Evolutionary conservation across 257 asterid genomes (phyloP), one percentile per base, ranked within the genome.

Genomic region (Pogostemon cablin): DNA sequence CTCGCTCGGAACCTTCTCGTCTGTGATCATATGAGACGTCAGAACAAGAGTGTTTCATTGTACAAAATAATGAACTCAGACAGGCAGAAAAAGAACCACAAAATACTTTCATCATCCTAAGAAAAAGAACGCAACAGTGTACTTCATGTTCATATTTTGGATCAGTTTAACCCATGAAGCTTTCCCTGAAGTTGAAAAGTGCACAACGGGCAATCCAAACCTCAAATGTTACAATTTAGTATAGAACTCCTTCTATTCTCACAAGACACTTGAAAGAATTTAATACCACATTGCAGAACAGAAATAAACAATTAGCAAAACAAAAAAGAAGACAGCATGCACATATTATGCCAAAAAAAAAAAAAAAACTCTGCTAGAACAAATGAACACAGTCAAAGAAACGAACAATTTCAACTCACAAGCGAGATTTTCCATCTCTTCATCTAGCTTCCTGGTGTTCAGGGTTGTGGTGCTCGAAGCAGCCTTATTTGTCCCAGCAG

Each of bases 391-490:
- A 62, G 53, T 4, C 39, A 38, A 73, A 41, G 67, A 65, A 37
- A 47, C 37, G 53, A 34, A 64, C 34, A 9, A 67, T 67, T 74
- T 75, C 57, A 53, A 89, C 97, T 88, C 61, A 93, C 98, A 97
- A 40, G 98, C 50, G 61, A 93, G 82, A 75, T 87, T 91, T 71
- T 93, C 98, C 0, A 97, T 87, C 54, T 93, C 98, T 63, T 93
- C 98, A 64, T 91, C 98, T 37, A 93, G 93, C 82, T 91, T 93
- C 80, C 96, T 82, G 59, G 97, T 93, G 73, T 93, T 93, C 74
- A 93, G 66, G 38, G 92, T 54, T 11, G 91, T 77, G 60, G 86
- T 81, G 75, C 96, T 89, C 11, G 89, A 83, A 46, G 98, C 96
- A 77, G 97, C 96, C 85, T 85, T 93, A 73, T 93, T 93, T 42